Base-by-base conservation (phyloP, 768 basidiomycete genomes). In the Hydnomerulius pinastri region DNA sequence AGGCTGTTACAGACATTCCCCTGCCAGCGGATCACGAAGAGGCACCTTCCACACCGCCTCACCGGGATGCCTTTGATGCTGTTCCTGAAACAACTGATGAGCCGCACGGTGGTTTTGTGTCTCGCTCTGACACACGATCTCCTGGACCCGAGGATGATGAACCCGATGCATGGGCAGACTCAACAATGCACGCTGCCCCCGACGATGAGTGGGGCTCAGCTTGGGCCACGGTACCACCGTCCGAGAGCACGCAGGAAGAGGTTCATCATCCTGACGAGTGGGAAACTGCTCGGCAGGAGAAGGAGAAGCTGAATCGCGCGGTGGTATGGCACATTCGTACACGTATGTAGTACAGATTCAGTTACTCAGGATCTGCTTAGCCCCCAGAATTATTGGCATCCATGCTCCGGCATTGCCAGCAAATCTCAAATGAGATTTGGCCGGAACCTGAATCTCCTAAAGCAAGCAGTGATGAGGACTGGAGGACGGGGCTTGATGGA, bases 301-400 rank as follows among this genome's bases (percentile, higher is more conserved):
- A 87, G 57, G 78, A 78, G 54, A 76, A 74, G 51, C 74, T 80
- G 59, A 81, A 89, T 62, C 75, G 75, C 37, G 74, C 78, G 62
- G 82, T 89, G 63, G 89, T 90, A 69, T 69, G 87, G n/a, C n/a
- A 32, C 54, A 28, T 61, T 43, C 32, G 45, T 50, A 48, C 33
- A 51, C 20, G 25, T 30, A 45, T n/a, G 30, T 47, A 52, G 58
- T 44, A 51, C 53, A 38, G 38, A 49, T 61, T 46, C n/a, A n/a
- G 59, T 49, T 29, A 55, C 50, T 55, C 46, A 59, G 43, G 45
- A n/a, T 40, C n/a, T 58, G 48, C 46, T 15, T 55, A 91, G 89
- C 86, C 87, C 27, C 85, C 87, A 43, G 82, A 87, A 62, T 56
- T 83, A n/a, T 66, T 91, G 40, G 73, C 78, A 7, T 71, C 73